Conservation (phyloP, 225 moss, liverwort and hornwort species). For the Sphagnum tenellum region DNA sequence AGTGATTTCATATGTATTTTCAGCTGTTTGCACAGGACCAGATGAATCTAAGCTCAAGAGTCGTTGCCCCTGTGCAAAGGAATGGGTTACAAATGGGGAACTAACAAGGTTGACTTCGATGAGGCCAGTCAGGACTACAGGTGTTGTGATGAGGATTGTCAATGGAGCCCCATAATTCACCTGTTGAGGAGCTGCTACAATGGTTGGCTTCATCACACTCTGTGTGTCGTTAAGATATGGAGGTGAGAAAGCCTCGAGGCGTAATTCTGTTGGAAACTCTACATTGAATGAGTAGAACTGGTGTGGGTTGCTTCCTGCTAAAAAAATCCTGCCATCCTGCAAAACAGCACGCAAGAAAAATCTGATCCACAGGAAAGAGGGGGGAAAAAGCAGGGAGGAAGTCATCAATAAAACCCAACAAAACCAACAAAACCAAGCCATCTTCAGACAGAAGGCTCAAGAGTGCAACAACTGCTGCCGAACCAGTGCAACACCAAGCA, state of each 20-base stretch:
- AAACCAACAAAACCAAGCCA: too few species aligned
- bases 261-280: conserved; percentile 51
- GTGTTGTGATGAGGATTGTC: conserved; percentile 27
- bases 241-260: conserved; percentile 67
- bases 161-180: conserved; percentile 42
- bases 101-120: conserved; percentile 51
- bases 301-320: conserved; percentile 57
- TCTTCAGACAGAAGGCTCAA: too few species aligned
- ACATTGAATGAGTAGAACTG: conserved; percentile 42
- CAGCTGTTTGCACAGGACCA: conserved; percentile 33
- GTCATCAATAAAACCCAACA: too few species aligned
- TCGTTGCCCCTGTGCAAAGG: conserved; percentile 73
- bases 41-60: conserved; percentile 29
- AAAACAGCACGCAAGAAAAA: background rate
- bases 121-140: background rate
- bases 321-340: conserved; percentile 45
- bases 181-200: conserved; percentile 20
- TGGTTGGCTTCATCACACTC: conserved; percentile 17
- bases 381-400: too few species aligned
- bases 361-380: too few species aligned
- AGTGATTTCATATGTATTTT: conserved; percentile 23
- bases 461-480: too few species aligned
- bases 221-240: conserved; percentile 27
- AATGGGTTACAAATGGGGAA: conserved; percentile 67
- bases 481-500: too few species aligned